phyloP scores from a whole-genome alignment of 2,329 filamentous ascomycete species.

The Neospermospora avenae region DNA sequence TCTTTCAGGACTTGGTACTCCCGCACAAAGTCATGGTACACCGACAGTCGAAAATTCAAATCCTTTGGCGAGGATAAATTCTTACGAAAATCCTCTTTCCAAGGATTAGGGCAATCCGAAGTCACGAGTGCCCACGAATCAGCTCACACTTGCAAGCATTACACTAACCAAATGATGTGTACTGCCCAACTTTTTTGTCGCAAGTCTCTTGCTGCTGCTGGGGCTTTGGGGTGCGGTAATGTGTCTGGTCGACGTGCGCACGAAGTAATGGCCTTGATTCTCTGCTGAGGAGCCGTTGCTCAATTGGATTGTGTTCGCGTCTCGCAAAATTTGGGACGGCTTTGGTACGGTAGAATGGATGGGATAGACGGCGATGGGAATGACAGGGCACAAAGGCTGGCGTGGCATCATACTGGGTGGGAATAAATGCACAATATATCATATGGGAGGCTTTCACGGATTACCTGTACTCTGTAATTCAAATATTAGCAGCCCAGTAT shows the following conservation, averaged over 20 bases:
- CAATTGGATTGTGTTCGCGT: background rate
- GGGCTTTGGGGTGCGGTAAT: too few relatives aligned
- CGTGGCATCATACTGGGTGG: background rate
- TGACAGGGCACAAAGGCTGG: background rate
- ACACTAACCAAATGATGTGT: background rate
- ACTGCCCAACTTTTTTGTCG: too few relatives aligned
- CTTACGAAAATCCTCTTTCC: conserved; percentile 11
- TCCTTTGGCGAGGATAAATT: conserved; percentile 1
- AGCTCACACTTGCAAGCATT: background rate
- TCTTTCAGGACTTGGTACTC: conserved; percentile 29
- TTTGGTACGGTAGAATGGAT: background rate
- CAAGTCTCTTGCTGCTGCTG: too few relatives aligned
- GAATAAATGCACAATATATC: conserved; percentile 1
- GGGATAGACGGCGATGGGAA: conserved; percentile 5
- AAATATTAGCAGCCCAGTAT: background rate
- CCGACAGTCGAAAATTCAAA: conserved; percentile 4
- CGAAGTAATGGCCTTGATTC: background rate
- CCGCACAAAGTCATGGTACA: conserved; percentile 6
- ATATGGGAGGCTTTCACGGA: conserved; percentile 5
- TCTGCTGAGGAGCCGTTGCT: background rate
- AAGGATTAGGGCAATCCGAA: conserved; percentile 7
- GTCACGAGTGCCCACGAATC: too few relatives aligned
- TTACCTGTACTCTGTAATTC: background rate
- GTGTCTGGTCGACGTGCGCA: too few relatives aligned
- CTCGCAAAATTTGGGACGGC: background rate